Base-by-base conservation (phyloP, 257 asterid species). In the Scutellaria galericulata region DNA sequence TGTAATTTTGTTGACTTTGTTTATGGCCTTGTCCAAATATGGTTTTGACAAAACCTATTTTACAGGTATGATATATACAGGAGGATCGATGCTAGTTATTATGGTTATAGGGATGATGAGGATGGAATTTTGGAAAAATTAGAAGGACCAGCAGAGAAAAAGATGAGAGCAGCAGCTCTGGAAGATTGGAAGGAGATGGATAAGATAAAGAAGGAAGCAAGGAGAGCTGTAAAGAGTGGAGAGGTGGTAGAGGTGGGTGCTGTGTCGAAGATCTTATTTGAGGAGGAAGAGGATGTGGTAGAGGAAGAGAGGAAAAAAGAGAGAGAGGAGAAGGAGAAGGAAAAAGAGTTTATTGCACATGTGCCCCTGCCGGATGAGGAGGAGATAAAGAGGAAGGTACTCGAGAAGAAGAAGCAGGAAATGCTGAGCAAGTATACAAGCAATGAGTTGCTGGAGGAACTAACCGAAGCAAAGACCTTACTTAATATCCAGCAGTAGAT, bases 41-140 rank as follows among this genome's bases (percentile, higher is more conserved):
- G 50, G 45, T 58, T 64, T 70, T 61, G 65, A 5, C 62, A 47
- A 37, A 27, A 41, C 14, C 15, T 41, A 55, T 69, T 62, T 66
- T 81, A 77, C 63, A 93, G 98, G 91, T 93, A 93, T 78, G 98
- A 93, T 82, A 93, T 93, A 67, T 93, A 93, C 79, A 93, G 80
- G 80, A 85, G 98, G 82, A 93, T 93, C 20, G 98, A 89, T 74
- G 96, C 98, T 5, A 93, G 97, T 77, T 93, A 93, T 80, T 94
- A 91, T 15, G 98, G 98, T 35, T 91, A 91, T 75, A 82, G 98
- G 68, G 98, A 94, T 80, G 98, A 94, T 18, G 98, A 94, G 85
- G 97, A 91, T 75, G 98, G 97, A 45, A 83, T 94, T 74, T 70
- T 94, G 53, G 88, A 79, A 74, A 91, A 85, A 78, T 67, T 94